Percentiles rank a stretch among this genome's conserved stretches.
These are phyloP conservation scores for Phaeodactylum tricornutum DNA, from an alignment of 108 stramenopile species.

Conservation along the genomic window DNA sequence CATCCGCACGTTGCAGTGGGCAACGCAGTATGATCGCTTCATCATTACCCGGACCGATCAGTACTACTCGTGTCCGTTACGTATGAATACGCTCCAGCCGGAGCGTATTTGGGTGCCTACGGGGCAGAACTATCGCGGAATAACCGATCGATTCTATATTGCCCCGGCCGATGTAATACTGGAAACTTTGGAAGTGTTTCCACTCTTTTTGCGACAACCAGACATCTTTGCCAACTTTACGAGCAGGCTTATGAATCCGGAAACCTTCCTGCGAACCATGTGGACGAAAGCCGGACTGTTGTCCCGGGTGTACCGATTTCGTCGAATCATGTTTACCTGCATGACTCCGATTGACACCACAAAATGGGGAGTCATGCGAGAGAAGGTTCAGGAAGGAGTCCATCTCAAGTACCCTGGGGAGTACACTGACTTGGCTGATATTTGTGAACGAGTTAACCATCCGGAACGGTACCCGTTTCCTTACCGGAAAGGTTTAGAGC, in stretches of 20 bases:
- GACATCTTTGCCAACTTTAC: neutral
- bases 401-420: slow-evolving; percentile 2
- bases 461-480: no score
- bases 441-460: no score
- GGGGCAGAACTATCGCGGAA: slow-evolving; percentile 22
- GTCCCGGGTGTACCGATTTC: slow-evolving; percentile 6
- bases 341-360: slow-evolving; percentile 12
- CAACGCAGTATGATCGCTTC: slow-evolving; percentile 32
- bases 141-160: slow-evolving; percentile 25
- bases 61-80: slow-evolving; percentile 23
- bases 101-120: slow-evolving; percentile 19
- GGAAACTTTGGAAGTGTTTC: slow-evolving; percentile 23
- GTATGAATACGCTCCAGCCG: slow-evolving; percentile 5
- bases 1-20: neutral
- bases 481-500: no score
- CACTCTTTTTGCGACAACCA: slow-evolving; percentile 10
- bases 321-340: slow-evolving; percentile 36
- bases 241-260: slow-evolving; percentile 16
- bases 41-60: slow-evolving; percentile 37
- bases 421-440: no score
- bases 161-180: slow-evolving; percentile 7
- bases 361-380: slow-evolving; percentile 6
- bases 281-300: slow-evolving; percentile 16
- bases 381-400: neutral
- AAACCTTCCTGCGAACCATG: slow-evolving; percentile 8